A percentile compares a stretch with the other conserved stretches of the same genome.
phyloP scores from a whole-genome alignment of 2,329 filamentous ascomycete species.

The Tolypocladium sp. region DNA sequence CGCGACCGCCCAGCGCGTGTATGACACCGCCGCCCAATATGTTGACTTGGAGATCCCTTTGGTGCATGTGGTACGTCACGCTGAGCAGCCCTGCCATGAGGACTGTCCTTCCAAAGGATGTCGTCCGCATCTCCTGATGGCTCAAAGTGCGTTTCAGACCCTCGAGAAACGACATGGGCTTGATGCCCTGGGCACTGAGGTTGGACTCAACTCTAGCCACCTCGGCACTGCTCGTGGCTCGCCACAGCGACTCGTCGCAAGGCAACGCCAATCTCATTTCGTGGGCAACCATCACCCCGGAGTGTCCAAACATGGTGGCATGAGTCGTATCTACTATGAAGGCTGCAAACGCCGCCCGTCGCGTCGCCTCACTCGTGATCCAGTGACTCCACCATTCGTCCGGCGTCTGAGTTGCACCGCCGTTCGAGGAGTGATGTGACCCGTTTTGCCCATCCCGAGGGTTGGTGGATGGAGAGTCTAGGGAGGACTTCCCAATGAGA shows the following conservation, averaged over 20 bases:
- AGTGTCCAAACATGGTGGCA: constrained; percentile 96
- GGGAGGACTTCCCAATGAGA: constrained; percentile 73
- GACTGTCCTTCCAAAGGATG: constrained; percentile 85
- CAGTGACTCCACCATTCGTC: constrained; percentile 95
- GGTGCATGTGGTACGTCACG: constrained; percentile 96
- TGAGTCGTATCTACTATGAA: constrained; percentile 95
- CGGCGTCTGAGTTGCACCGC: constrained; percentile 54
- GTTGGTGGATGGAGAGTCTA: constrained; percentile 70
- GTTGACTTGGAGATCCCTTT: constrained; percentile 85
- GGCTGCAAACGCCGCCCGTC: constrained; percentile 82
- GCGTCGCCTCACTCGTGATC: constrained; percentile 89
- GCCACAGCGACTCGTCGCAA: constrained; percentile 90
- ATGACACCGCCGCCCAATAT: constrained; percentile 66
- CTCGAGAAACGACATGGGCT: constrained; percentile 80
- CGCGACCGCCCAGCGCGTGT: constrained; percentile 72
- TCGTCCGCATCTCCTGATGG: constrained; percentile 77
- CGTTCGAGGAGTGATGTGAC: constrained; percentile 52
- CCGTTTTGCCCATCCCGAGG: constrained; percentile 49
- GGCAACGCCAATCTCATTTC: constrained; percentile 87
- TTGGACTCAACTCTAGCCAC: constrained; percentile 77
- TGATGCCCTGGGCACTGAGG: constrained; percentile 71
- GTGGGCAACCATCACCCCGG: constrained; percentile 92
- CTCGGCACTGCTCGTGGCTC: constrained; percentile 77
- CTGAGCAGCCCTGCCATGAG: constrained; percentile 90
- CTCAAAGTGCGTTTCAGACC: constrained; percentile 84